A percentile compares a stretch with the other conserved stretches of the same genome.
Conservation (phyloP, 2,329 filamentous ascomycete species). For the Neobulgaria alba region DNA sequence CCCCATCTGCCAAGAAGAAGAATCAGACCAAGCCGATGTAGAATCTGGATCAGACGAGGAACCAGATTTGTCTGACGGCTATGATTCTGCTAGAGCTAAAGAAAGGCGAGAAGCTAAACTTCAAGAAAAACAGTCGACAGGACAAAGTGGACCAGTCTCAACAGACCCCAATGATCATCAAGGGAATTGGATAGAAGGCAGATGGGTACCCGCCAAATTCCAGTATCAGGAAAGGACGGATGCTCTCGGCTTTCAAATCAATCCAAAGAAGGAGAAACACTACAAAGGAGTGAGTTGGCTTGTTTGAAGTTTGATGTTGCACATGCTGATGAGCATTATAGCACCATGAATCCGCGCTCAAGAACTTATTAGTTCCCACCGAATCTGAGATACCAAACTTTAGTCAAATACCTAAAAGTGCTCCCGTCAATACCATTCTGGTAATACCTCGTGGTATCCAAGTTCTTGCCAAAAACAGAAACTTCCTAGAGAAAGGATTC, state of each 20-base stretch:
- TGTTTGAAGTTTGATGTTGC: background rate
- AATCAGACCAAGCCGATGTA: background rate
- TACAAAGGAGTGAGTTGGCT: background rate
- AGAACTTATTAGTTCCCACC: background rate
- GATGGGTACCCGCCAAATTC: background rate
- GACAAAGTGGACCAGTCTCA: background rate
- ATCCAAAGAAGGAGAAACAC: background rate
- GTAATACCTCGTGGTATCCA: constrained; percentile 9
- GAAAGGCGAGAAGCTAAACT: background rate
- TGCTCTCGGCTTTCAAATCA: background rate
- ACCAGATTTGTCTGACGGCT: no score
- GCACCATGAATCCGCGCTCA: background rate
- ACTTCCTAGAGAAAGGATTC: constrained; percentile 9
- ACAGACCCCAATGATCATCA: background rate
- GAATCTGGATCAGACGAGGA: background rate
- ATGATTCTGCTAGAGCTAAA: no score
- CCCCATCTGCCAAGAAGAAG: background rate
- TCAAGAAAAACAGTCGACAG: background rate
- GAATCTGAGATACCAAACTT: background rate
- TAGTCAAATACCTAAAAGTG: background rate
- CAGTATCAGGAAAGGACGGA: background rate
- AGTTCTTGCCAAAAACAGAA: constrained; percentile 12
- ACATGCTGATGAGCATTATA: background rate
- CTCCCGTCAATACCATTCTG: no score
- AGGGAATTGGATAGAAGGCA: background rate